These are phyloP conservation scores for Lyophyllum shimeji DNA, from an alignment of 768 basidiomycete genomes.

Conservation along the genomic window DNA sequence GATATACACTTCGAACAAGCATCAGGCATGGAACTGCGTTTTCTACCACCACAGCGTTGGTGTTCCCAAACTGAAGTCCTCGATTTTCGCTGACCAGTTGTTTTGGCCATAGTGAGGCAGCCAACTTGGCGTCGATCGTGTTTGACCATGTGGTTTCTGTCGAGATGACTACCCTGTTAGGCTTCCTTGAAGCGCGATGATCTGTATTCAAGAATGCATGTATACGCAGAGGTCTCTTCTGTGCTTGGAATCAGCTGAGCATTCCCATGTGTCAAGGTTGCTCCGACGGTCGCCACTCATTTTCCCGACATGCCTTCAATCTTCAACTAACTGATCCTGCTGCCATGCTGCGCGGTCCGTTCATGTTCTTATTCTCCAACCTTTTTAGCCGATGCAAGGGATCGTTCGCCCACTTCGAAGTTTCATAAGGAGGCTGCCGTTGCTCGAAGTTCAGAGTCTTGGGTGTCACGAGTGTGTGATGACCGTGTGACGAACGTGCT, in stretches of 20 bases:
- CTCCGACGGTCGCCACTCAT: background rate
- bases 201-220: too few relatives aligned
- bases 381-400: background rate
- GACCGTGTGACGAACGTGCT: too few relatives aligned
- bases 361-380: background rate
- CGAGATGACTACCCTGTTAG: too few relatives aligned
- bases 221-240: too few relatives aligned
- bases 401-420: background rate
- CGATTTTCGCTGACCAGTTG: background rate
- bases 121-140: slow-evolving; percentile 12
- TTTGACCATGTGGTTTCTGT: background rate
- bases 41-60: slow-evolving; percentile 14
- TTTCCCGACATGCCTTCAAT: background rate
- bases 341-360: too few relatives aligned
- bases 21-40: slow-evolving; percentile 20
- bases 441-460: background rate
- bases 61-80: background rate
- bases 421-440: background rate
- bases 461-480: too few relatives aligned
- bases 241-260: background rate
- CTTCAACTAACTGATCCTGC: background rate
- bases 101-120: slow-evolving; percentile 10
- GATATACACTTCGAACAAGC: slow-evolving; percentile 15
- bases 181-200: too few relatives aligned
- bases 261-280: background rate